Base-by-base conservation (phyloP, 805 yeast genomes). In the Lipomyces mesembrius region DNA sequence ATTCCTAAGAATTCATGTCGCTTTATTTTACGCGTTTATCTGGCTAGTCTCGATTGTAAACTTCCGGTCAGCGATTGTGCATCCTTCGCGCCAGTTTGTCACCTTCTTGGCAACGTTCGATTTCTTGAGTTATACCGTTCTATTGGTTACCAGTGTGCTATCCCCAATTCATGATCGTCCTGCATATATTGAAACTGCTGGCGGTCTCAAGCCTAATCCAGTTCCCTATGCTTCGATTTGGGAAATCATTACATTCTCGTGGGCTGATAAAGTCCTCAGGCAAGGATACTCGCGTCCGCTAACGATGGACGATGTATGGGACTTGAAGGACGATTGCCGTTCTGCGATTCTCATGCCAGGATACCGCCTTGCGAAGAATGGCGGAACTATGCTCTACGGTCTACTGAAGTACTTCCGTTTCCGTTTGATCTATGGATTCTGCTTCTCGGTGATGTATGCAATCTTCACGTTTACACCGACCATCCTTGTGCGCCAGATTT, bases 391-490 rank as follows among this genome's bases (percentile, higher is more conserved):
- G 66, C 62, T 68, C 12, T 61, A 60, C 49, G 71, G 71, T 3
- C 35, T 68, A 17, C 35, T 68, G 9, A 59, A 29, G 32, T 62
- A 39, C 43, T 68, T 62, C 32, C 56, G 37, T 11, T 29, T 56
- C 20, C 22, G 54, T 52, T 53, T 68, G 22, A 11, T 68, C 20
- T 55, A 51, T 46, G 71, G 71, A 8, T 52, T 68, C 35, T 27
- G 52, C 29, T 66, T 68, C 43, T 68, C 71, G 8, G n/a, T 60
- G 12, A 17, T 66, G 20, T 68, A 55, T 39, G 60, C 71, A 17
- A 51, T 88, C 27, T 75, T 90, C 46, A 80, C 87, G 7, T 91
- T 95, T 74, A 82, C 86, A 34, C 98, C 99, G 17, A 86, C 98
- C 0, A 71, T 92, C 43, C 79, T 94, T 62, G 84, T 95, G 77